A percentile compares a stretch with the other conserved stretches of the same genome.
Evolutionary conservation across 2,329 filamentous ascomycete genomes (phyloP).

Genomic region (Trematosphaeria pertusa): DNA sequence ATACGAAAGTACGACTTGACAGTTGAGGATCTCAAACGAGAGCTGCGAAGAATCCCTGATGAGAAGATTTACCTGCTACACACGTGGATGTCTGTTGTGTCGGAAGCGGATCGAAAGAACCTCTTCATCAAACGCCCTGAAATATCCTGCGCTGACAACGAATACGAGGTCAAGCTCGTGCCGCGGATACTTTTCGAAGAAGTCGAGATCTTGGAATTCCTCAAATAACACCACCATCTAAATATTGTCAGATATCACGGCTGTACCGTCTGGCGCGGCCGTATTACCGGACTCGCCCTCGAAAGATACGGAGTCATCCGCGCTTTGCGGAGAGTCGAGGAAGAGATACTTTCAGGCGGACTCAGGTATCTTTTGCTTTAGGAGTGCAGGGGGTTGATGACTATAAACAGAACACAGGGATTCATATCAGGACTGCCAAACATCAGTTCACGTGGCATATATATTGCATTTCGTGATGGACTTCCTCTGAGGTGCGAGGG

Average conservation of each 20-base stretch:
- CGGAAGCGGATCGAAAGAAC: slow-evolving; percentile 5
- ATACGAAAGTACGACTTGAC: slow-evolving; percentile 20
- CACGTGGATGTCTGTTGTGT: slow-evolving; percentile 4
- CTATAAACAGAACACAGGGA: no score
- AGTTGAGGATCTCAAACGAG: slow-evolving; percentile 4
- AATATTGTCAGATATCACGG: slow-evolving; percentile 37
- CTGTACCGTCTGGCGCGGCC: slow-evolving; percentile 28
- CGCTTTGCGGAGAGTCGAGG: no score
- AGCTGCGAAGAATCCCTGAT: neutral
- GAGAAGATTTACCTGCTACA: neutral
- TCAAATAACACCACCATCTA: slow-evolving; percentile 33
- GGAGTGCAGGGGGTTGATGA: no score
- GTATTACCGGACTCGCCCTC: slow-evolving; percentile 36
- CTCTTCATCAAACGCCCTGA: slow-evolving; percentile 44
- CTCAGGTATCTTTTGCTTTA: no score
- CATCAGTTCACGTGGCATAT: no score
- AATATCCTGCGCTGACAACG: slow-evolving; percentile 33
- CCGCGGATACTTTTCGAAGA: slow-evolving; percentile 34
- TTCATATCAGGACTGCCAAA: no score
- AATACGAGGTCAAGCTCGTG: slow-evolving; percentile 33
- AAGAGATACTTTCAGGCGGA: no score
- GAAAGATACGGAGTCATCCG: slow-evolving; percentile 30
- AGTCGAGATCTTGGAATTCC: slow-evolving; percentile 28
- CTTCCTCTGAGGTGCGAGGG: no score
- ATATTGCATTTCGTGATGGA: no score